phyloP scores from a whole-genome alignment of 164 flowering plant species.

The Dillenia turbinata region DNA sequence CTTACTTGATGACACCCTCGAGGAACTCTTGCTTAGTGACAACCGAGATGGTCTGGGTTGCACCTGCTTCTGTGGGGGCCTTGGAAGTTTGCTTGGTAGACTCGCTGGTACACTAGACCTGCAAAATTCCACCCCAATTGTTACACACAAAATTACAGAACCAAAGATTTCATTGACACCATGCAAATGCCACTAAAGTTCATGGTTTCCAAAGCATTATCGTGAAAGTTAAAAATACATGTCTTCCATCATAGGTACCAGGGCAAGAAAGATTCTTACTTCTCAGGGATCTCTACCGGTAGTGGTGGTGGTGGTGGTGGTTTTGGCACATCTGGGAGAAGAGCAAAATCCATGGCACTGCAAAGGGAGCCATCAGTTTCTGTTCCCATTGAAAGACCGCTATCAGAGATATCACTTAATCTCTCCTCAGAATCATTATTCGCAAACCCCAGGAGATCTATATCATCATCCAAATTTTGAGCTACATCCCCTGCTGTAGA shows the following conservation, averaged over 20 bases:
- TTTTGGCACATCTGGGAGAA: conserved; percentile 54
- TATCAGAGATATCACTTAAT: conserved; percentile 75
- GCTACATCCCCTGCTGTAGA: conserved; percentile 22
- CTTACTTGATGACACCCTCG: conserved; percentile 37
- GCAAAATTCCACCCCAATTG: conserved; percentile 8
- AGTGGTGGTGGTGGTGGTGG: background rate
- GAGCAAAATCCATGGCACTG: conserved; percentile 62
- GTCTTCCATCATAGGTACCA: background rate
- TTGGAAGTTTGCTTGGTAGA: conserved; percentile 23
- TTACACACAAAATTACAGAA: background rate
- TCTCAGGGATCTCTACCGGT: conserved; percentile 25
- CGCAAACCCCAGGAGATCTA: conserved; percentile 57
- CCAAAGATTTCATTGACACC: background rate
- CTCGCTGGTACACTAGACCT: conserved; percentile 26
- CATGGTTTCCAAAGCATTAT: background rate
- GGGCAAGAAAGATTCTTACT: conserved; percentile 24
- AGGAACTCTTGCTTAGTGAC: conserved; percentile 29
- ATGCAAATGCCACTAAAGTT: too few relatives aligned
- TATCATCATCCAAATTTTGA: conserved; percentile 35
- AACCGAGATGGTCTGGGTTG: conserved; percentile 25
- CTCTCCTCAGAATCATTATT: conserved; percentile 65
- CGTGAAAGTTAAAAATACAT: background rate
- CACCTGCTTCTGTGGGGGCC: conserved; percentile 23
- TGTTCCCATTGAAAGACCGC: conserved; percentile 73
- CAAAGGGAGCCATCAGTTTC: conserved; percentile 67